These are phyloP conservation scores for Fallopia convolvulus DNA, from an alignment of 148 eudicot genomes.

Conservation along the genomic window DNA sequence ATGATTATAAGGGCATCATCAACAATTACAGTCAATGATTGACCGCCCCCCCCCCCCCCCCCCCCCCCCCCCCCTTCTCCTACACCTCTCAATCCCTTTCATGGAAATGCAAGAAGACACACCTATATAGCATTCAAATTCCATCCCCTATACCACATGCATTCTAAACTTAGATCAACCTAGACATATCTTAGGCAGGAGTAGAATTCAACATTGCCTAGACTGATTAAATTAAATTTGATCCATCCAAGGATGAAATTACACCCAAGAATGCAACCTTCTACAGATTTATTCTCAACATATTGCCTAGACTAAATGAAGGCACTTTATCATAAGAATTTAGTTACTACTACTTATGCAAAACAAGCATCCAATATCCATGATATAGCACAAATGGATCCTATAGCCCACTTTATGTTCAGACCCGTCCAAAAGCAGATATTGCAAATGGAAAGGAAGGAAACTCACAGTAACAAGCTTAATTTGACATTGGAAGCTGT, in stretches of 20 bases:
- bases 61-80: background rate
- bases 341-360: background rate
- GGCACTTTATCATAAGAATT: background rate
- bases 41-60: background rate
- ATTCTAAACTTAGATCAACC: background rate
- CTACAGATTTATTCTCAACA: background rate
- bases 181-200: background rate
- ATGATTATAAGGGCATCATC: background rate
- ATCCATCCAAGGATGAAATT: background rate
- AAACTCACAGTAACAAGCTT: background rate
- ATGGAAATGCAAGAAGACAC: background rate
- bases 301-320: background rate
- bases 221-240: background rate
- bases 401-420: background rate
- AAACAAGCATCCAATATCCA: background rate
- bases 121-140: background rate
- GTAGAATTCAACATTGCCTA: background rate
- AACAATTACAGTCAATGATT: background rate
- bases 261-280: background rate
- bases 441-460: background rate
- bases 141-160: background rate
- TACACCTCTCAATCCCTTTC: background rate
- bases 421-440: background rate
- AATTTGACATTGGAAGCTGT: background rate
- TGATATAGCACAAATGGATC: background rate